Evolutionary conservation across 306 rosid species (phyloP).

Genomic region (Echinosophora koreensis): DNA sequence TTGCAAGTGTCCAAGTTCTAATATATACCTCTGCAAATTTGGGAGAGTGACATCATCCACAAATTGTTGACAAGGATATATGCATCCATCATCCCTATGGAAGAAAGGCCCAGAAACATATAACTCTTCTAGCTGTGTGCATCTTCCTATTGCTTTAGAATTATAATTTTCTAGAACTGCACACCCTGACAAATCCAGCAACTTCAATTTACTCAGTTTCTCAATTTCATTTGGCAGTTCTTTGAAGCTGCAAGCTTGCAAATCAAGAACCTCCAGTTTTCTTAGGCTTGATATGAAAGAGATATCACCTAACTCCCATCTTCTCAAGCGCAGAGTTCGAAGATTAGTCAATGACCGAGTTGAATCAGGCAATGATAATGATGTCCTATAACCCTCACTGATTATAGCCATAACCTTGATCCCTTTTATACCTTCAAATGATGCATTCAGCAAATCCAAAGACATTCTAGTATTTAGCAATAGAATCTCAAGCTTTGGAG

Average conservation of each 20-base stretch:
- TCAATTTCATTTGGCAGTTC: constrained; percentile 24
- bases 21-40: constrained; percentile 27
- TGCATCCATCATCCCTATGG: background rate
- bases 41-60: constrained; percentile 12
- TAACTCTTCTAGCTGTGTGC: constrained; percentile 46
- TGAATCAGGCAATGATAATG: background rate
- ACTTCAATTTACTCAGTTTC: background rate
- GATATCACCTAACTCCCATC: constrained; percentile 5
- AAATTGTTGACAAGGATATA: background rate
- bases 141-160: constrained; percentile 38
- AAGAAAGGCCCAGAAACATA: constrained; percentile 9
- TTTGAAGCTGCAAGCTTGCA: background rate
- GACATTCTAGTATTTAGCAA: background rate
- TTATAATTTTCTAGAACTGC: background rate
- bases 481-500: constrained; percentile 42
- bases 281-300: constrained; percentile 1
- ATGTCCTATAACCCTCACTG: background rate
- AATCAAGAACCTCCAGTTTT: constrained; percentile 39
- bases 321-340: background rate
- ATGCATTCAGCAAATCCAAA: background rate
- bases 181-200: constrained; percentile 28
- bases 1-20: constrained; percentile 7
- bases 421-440: constrained; percentile 28
- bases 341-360: constrained; percentile 1
- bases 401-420: constrained; percentile 22